phyloP scores from a whole-genome alignment of 2,329 filamentous ascomycete species.

The Chaetomium olivaceum region DNA sequence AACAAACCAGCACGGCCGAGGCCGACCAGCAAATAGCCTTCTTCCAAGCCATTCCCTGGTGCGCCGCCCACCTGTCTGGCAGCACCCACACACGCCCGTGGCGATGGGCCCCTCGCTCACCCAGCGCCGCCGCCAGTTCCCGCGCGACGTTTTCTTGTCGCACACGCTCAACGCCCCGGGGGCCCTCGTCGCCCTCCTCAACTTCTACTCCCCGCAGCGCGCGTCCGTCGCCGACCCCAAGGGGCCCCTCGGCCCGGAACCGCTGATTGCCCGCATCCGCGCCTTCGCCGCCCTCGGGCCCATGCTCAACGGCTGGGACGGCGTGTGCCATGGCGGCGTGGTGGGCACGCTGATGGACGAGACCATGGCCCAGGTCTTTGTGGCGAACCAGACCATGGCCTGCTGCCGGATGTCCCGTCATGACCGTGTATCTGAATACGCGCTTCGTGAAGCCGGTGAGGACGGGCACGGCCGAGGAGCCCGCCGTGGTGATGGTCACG shows the following conservation, averaged over 20 bases:
- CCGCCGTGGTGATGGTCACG: slow-evolving; percentile 45
- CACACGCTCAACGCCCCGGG: slow-evolving; percentile 52
- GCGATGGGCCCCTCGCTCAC: slow-evolving; percentile 42
- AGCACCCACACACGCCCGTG: slow-evolving; percentile 36
- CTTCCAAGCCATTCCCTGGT: slow-evolving; percentile 51
- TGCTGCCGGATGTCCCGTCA: slow-evolving; percentile 34
- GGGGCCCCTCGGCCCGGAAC: not conserved
- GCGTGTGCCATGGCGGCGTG: slow-evolving; percentile 59
- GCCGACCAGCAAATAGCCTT: slow-evolving; percentile 31
- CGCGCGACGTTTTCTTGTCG: slow-evolving; percentile 53
- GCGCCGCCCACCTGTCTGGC: slow-evolving; percentile 44
- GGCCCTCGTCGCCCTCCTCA: slow-evolving; percentile 50
- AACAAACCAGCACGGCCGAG: slow-evolving; percentile 15
- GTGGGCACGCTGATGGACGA: slow-evolving; percentile 61
- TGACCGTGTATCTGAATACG: slow-evolving; percentile 58
- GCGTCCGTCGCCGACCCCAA: not conserved
- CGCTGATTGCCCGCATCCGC: not conserved
- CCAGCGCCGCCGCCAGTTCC: slow-evolving; percentile 36
- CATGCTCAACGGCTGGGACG: slow-evolving; percentile 55
- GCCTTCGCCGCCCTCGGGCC: slow-evolving; percentile 46
- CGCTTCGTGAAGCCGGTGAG: slow-evolving; percentile 54
- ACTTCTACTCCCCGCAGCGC: slow-evolving; percentile 42
- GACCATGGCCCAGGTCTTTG: slow-evolving; percentile 52
- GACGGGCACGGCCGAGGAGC: slow-evolving; percentile 44
- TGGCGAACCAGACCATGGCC: slow-evolving; percentile 40